These are phyloP conservation scores for Pseudogymnoascus sp. DNA, from an alignment of 2,329 filamentous ascomycete species.

Conservation along the genomic window DNA sequence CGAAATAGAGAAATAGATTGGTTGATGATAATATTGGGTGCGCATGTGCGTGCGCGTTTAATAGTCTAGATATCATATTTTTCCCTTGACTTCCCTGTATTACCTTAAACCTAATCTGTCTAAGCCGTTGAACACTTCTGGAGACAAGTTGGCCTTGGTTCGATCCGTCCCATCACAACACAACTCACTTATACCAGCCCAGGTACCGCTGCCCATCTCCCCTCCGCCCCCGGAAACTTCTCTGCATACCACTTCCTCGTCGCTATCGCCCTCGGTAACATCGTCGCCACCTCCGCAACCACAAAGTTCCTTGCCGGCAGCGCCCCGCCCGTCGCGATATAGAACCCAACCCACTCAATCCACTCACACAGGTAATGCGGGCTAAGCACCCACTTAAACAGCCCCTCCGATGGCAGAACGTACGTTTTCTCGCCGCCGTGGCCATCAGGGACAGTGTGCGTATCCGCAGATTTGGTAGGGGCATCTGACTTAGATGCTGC, in stretches of 20 bases:
- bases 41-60: background rate
- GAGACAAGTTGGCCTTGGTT: background rate
- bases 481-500: constrained; percentile 45
- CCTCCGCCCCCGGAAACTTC: constrained; percentile 74
- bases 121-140: background rate
- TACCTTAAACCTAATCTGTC: background rate
- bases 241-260: constrained; percentile 81
- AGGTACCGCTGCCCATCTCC: constrained; percentile 66
- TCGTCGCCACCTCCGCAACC: constrained; percentile 79
- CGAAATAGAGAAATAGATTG: constrained; percentile 17
- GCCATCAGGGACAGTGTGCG: constrained; percentile 15
- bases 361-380: constrained; percentile 96
- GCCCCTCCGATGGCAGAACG: constrained; percentile 71
- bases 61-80: background rate
- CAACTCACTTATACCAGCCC: constrained; percentile 22
- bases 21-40: background rate
- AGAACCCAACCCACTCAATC: constrained; percentile 91
- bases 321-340: constrained; percentile 59
- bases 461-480: constrained; percentile 40
- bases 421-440: constrained; percentile 71
- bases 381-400: constrained; percentile 77
- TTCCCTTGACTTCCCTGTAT: background rate
- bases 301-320: constrained; percentile 74
- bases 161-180: background rate
- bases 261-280: constrained; percentile 77